A percentile compares a stretch with the other conserved stretches of the same genome.
phyloP scores from a whole-genome alignment of 768 basidiomycete genomes.

The Serendipita vermifera region DNA sequence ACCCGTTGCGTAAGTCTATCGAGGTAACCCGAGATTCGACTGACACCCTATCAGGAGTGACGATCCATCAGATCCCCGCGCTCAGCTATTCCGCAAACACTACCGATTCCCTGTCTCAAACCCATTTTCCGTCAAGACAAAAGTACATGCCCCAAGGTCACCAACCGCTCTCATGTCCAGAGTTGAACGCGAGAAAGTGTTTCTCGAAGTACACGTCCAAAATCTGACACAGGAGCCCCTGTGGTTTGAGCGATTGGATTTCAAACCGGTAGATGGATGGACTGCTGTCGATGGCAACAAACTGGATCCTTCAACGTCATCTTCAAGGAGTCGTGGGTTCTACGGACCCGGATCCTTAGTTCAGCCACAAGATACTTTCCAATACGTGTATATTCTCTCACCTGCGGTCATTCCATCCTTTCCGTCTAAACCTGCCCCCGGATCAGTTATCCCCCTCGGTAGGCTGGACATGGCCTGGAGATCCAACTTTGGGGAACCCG shows the following conservation, averaged over 20 bases:
- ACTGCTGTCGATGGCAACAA: slow-evolving; percentile 42
- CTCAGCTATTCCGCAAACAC: slow-evolving; percentile 73
- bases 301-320: slow-evolving; percentile 16
- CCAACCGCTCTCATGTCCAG: slow-evolving; percentile 56
- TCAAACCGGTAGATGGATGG: slow-evolving; percentile 65
- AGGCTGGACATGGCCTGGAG: slow-evolving; percentile 81
- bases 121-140: slow-evolving; percentile 89
- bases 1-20: too few relatives aligned
- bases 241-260: slow-evolving; percentile 67
- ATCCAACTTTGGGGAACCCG: slow-evolving; percentile 74
- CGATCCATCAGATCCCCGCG: slow-evolving; percentile 38
- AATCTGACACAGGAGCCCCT: slow-evolving; percentile 68
- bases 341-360: slow-evolving; percentile 54
- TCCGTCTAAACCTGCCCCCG: slow-evolving; percentile 41
- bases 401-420: slow-evolving; percentile 30
- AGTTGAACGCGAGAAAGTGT: slow-evolving; percentile 63
- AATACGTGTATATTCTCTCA: slow-evolving; percentile 74
- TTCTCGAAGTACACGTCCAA: slow-evolving; percentile 86
- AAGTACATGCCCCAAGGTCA: slow-evolving; percentile 66
- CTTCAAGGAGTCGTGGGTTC: slow-evolving; percentile 32
- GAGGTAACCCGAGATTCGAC: too few relatives aligned
- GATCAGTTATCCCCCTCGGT: slow-evolving; percentile 67
- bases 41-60: too few relatives aligned
- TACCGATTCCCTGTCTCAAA: slow-evolving; percentile 91
- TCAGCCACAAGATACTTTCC: slow-evolving; percentile 72